Evolutionary conservation across 2,329 filamentous ascomycete species (phyloP), one percentile per base, ranked within the genome.

Genomic region (Colletotrichum nymphaeae): DNA sequence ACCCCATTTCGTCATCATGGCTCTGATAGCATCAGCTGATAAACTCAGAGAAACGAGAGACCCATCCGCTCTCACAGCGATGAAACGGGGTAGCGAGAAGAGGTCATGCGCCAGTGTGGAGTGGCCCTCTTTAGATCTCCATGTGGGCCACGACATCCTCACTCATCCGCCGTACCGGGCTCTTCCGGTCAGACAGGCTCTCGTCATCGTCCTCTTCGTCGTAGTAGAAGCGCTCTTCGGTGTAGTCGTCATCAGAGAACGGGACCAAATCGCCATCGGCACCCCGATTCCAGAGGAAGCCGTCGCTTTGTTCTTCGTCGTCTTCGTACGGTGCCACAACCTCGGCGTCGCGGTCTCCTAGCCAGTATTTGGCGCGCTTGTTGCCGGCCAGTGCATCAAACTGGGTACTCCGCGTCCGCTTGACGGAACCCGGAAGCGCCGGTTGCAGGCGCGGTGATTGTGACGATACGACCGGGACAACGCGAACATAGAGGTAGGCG

Each of bases 401-500:
- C 75, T 78, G 76, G 6, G 78, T 63, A 5, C 80, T 80, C 53
- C 81, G 76, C 30, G 82, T 79, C n/a, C 76, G 77, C 58, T 78
- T 72, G 16, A 69, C 49, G 67, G 75, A 68, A 64, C 56, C 52
- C 58, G 66, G 52, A 26, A 75, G 66, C 55, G 71, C 81, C 74
- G 63, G 80, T 77, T 57, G 75, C 66, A 69, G 80, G 69, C 32
- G 78, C 74, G 68, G 82, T 16, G 80, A 65, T 81, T 88, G 91
- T 3, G 88, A 88, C 76, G 87, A 93, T 79, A 93, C 92, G 77
- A 93, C 93, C 72, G 91, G 96, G 58, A 98, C 91, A n/a, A 94
- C 95, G 74, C 96, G 93, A 58, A 98, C 90, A 79, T 98, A 97
- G 58, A 99, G 86, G 81, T 99, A 99, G 74, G 95, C 95, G 22